These are phyloP conservation scores for Hymenoscyphus occultus DNA, from an alignment of 2,329 filamentous ascomycete genomes.

Conservation along the genomic window DNA sequence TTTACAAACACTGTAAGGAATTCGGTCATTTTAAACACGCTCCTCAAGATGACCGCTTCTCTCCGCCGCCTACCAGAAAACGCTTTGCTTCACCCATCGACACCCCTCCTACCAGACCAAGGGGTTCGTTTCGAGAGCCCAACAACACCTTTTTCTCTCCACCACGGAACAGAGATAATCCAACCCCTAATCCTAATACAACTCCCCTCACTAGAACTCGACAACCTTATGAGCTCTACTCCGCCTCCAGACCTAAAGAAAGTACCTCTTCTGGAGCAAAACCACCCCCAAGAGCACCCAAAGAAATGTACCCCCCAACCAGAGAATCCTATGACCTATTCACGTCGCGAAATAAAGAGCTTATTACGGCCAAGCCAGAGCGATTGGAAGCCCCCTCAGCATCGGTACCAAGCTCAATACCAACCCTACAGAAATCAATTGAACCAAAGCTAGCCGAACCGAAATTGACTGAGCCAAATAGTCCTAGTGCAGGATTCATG, in stretches of 20 bases:
- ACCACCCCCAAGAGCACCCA: constrained; percentile 1
- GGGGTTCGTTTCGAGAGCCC: constrained; percentile 1
- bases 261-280: neutral
- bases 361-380: neutral
- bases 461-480: neutral
- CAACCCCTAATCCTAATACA: neutral
- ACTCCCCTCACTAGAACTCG: neutral
- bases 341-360: neutral
- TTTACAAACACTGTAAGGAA: constrained; percentile 3
- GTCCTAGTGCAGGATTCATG: constrained; percentile 3
- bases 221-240: neutral
- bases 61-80: neutral
- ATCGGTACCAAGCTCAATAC: neutral
- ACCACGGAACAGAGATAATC: neutral
- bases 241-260: neutral
- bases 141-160: neutral
- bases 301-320: neutral
- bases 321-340: constrained; percentile 2
- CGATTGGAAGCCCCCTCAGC: neutral
- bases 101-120: neutral
- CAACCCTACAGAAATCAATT: neutral
- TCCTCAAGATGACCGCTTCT: constrained; percentile 3
- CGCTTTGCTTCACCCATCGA: constrained; percentile 1
- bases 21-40: constrained; percentile 3
- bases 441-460: neutral